These are phyloP conservation scores for Articulospora tetracladia DNA, from an alignment of 495 filamentous ascomycete species.

Conservation along the genomic window DNA sequence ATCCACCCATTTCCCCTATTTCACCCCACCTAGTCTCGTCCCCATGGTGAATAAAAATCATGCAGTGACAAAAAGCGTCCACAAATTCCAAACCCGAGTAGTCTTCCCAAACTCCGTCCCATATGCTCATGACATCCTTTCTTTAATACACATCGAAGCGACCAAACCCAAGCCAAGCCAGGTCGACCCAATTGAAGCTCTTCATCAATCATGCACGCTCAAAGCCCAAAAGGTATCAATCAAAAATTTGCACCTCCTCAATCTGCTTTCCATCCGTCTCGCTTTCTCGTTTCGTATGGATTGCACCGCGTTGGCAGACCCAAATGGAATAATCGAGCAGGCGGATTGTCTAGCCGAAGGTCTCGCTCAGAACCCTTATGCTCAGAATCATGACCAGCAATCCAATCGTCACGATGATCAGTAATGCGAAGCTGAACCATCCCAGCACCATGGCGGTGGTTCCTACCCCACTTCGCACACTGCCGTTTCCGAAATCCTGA, in stretches of 20 bases:
- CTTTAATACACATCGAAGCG: slow-evolving; percentile 17
- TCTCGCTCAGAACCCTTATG: slow-evolving; percentile 52
- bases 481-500: slow-evolving; percentile 93
- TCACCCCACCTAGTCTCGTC: too few species aligned
- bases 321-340: background rate
- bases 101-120: slow-evolving; percentile 22
- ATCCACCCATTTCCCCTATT: too few species aligned
- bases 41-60: too few species aligned
- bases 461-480: slow-evolving; percentile 82
- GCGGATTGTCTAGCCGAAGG: slow-evolving; percentile 21
- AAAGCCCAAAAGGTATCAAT: slow-evolving; percentile 24
- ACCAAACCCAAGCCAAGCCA: background rate
- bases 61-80: too few species aligned
- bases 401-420: slow-evolving; percentile 92
- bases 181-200: background rate
- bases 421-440: slow-evolving; percentile 90
- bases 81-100: background rate
- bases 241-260: background rate
- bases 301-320: background rate
- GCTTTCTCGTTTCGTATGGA: background rate
- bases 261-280: background rate
- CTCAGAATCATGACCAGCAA: slow-evolving; percentile 94
- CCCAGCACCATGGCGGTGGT: slow-evolving; percentile 92
- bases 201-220: slow-evolving; percentile 22
- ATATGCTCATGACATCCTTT: slow-evolving; percentile 21